Evolutionary conservation across 345 rosid genomes (phyloP), one percentile per base, ranked within the genome.

Genomic region (Hypericum perforatum): DNA sequence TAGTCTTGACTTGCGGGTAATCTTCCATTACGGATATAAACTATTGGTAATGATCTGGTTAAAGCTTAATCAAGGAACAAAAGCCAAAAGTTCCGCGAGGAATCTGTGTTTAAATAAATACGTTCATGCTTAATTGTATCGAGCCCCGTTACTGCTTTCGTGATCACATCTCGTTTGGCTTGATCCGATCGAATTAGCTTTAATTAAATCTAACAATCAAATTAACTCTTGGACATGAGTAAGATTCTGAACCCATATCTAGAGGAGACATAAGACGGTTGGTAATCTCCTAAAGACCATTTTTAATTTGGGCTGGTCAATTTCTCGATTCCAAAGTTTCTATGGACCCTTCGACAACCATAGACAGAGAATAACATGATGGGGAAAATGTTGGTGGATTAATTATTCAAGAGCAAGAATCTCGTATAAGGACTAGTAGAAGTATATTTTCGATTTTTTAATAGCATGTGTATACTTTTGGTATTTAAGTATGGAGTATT

Each of bases 61-160:
- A 43, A 60, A 61, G 46, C 32, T 51, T 39, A 57, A 63, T 48
- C 54, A 16, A 49, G 57, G 38, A 15, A 66, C 74, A 72, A 77
- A 80, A 75, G 78, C 80, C 80, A 63, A 61, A 66, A 77, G 37
- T 72, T 60, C 53, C 59, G 77, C 77, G 14, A 61, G 74, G 74
- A 80, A 67, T 71, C 60, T 69, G 71, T 52, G 76, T 63, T 67
- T 16, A 49, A 38, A 61, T n/a, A n/a, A 22, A 22, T 64, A 64
- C 58, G 58, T 47, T 54, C 52, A 16, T 44, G 44, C 39, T 54
- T 1, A 22, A 22, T 22, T 22, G 32, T 22, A 22, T 22, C 32
- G 32, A 22, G 32, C 59, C 55, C 58, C 62, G 29, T 63, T 55
- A 68, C 10, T 65, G 39, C 63, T 41, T 68, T 37, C 57, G 59